phyloP scores from a whole-genome alignment of 345 rosid species.

The Citropsis articulata region DNA sequence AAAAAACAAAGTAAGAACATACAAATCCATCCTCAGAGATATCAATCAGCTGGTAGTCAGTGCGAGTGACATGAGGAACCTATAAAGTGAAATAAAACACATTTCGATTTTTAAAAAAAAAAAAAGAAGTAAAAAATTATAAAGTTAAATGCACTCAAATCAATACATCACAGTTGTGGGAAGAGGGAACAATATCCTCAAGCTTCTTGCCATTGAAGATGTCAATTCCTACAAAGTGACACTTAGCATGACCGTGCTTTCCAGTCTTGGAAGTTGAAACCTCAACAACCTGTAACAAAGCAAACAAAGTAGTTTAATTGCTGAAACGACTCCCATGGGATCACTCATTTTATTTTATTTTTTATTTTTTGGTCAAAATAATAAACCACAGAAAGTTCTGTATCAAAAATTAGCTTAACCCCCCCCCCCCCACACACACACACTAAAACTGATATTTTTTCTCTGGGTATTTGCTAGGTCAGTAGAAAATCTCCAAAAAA shows the following conservation, averaged over 20 bases:
- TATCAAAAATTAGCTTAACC: too few relatives aligned
- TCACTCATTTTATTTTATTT: too few relatives aligned
- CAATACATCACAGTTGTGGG: slow-evolving; percentile 80
- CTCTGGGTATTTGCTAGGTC: too few relatives aligned
- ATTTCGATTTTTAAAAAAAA: background rate
- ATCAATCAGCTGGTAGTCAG: slow-evolving; percentile 79
- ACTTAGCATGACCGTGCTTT: slow-evolving; percentile 87
- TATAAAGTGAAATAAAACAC: slow-evolving; percentile 12
- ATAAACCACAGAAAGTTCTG: too few relatives aligned
- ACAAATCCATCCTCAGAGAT: slow-evolving; percentile 85
- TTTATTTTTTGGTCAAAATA: too few relatives aligned
- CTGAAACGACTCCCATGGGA: too few relatives aligned
- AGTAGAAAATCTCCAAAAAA: background rate
- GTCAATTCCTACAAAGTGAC: slow-evolving; percentile 84
- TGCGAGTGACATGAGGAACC: slow-evolving; percentile 75
- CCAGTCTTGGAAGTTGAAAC: slow-evolving; percentile 88
- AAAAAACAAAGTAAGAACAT: slow-evolving; percentile 14
- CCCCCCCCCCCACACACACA: too few relatives aligned
- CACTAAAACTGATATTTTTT: too few relatives aligned
- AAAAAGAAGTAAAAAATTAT: too few relatives aligned
- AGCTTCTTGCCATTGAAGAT: slow-evolving; percentile 81
- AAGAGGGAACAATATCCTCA: slow-evolving; percentile 83
- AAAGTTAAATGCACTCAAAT: too few relatives aligned
- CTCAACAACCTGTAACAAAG: slow-evolving; percentile 60
- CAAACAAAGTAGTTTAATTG: background rate